Conservation (phyloP, 495 filamentous ascomycete species). For the Talaromyces borbonicus region DNA sequence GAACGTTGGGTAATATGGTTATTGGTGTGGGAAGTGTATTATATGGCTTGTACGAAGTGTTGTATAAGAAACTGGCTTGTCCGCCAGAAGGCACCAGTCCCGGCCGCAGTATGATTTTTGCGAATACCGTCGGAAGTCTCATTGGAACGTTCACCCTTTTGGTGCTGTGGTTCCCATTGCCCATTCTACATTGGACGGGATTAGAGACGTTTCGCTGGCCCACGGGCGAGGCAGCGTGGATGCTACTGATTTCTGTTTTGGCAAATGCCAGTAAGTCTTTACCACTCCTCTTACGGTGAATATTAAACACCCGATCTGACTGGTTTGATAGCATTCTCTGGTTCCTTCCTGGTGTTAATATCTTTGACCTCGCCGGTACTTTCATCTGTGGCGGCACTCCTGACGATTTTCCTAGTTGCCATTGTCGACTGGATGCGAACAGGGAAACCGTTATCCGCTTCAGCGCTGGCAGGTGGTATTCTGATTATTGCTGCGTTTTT, state of each 20-base stretch:
- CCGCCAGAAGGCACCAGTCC: slow-evolving; percentile 81
- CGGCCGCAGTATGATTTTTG: slow-evolving; percentile 79
- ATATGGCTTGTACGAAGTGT: slow-evolving; percentile 93
- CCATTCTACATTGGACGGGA: slow-evolving; percentile 66
- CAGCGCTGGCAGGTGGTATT: slow-evolving; percentile 71
- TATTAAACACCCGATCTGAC: no score
- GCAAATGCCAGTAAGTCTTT: slow-evolving; percentile 64
- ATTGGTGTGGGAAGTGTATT: slow-evolving; percentile 90
- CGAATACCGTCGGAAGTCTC: slow-evolving; percentile 78
- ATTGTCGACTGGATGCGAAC: slow-evolving; percentile 81
- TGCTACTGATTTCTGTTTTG: slow-evolving; percentile 68
- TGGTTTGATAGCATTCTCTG: slow-evolving; percentile 56
- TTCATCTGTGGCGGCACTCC: slow-evolving; percentile 78
- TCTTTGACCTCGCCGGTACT: slow-evolving; percentile 86
- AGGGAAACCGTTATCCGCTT: slow-evolving; percentile 58
- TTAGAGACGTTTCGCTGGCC: slow-evolving; percentile 78
- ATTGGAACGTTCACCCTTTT: slow-evolving; percentile 76
- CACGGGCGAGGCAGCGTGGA: slow-evolving; percentile 60
- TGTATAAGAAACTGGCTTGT: slow-evolving; percentile 88
- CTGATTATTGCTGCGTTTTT: slow-evolving; percentile 81
- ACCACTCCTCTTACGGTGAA: neutral
- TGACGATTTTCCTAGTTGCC: slow-evolving; percentile 95
- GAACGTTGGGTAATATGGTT: slow-evolving; percentile 75
- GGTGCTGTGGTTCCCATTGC: slow-evolving; percentile 88
- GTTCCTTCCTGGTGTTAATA: slow-evolving; percentile 89